Base-by-base conservation (phyloP, 179 eudicot genomes). In the Silene noctiflora region DNA sequence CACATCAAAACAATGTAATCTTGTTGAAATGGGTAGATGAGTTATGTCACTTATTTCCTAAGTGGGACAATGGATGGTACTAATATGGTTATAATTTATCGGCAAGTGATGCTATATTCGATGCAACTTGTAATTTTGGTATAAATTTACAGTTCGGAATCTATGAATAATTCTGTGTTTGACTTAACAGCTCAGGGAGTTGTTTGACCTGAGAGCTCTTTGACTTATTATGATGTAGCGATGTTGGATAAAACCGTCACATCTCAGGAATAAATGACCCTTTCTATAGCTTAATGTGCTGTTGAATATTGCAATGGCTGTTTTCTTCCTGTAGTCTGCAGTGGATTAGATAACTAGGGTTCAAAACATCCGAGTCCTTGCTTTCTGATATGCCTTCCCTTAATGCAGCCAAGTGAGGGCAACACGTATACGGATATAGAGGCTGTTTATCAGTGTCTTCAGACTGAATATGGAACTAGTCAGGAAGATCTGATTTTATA, bases 391-490 rank as follows among this genome's bases (percentile, higher is more conserved):
- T 27, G 60, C 5, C 35, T 64, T 75, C 14, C 35, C 58, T 4
- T 70, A 21, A 62, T 81, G n/a, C 91, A 95, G 99, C 98, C 99
- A 17, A 95, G 93, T 63, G 99, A 93, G 83, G 80, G 76, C 67
- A 87, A 93, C 82, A 95, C 99, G 19, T 95, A 95, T 74, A 91
- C 97, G 13, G 99, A 95, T 81, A 93, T 95, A 79, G 97, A 95
- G 86, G 99, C 97, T 61, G 97, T 93, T 51, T 95, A 95, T 25
- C 92, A 89, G 80, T 93, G 98, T 79, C 94, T 95, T 51, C 86
- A 95, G 81, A 86, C 94, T 2, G 96, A 93, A 73, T 95, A 93
- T 58, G 99, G 99, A 60, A 78, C 88, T 31, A 86, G 97, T 82
- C 99, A 95, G 81, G 99, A 95, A 84, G 91, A 95, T 80, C 75